Percentiles rank a stretch among this genome's conserved stretches.
Evolutionary conservation across 1,284 basidiomycete genomes (phyloP).

Genomic region (Moesziomyces parantarcticus): DNA sequence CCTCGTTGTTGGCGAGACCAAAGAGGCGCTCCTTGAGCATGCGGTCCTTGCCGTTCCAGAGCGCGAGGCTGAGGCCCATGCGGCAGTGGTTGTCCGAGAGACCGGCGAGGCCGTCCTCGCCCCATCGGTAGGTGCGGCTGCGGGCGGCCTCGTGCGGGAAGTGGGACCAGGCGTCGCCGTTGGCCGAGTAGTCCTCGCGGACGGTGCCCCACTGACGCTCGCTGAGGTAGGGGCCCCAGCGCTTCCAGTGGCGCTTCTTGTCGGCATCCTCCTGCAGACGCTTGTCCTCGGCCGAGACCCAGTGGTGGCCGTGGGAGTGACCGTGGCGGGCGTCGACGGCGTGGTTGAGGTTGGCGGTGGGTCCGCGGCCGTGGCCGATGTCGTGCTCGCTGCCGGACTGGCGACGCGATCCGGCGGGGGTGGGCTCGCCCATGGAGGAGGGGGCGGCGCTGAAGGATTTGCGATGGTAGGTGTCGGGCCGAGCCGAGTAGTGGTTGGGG

Average conservation of each 20-base stretch:
- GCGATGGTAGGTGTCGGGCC: slow-evolving; percentile 58
- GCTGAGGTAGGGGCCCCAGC: slow-evolving; percentile 96
- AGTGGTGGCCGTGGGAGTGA: slow-evolving; percentile 36
- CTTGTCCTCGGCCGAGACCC: slow-evolving; percentile 65
- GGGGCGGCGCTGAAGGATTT: slow-evolving; percentile 47
- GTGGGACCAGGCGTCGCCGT: slow-evolving; percentile 97
- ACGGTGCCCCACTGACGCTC: slow-evolving; percentile 99
- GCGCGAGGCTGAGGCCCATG: slow-evolving; percentile 85
- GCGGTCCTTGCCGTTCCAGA: slow-evolving; percentile 95
- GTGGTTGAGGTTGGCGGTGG: slow-evolving; percentile 40
- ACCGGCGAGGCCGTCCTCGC: slow-evolving; percentile 95
- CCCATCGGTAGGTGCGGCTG: slow-evolving; percentile 96
- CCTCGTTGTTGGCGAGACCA: slow-evolving; percentile 90
- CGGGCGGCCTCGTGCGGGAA: slow-evolving; percentile 96
- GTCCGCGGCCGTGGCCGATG: slow-evolving; percentile 46
- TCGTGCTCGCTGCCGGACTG: slow-evolving; percentile 42
- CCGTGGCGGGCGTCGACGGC: slow-evolving; percentile 47
- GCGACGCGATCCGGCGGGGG: slow-evolving; percentile 35
- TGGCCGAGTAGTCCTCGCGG: slow-evolving; percentile 93
- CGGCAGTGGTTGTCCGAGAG: slow-evolving; percentile 96
- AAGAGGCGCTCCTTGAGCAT: slow-evolving; percentile 97
- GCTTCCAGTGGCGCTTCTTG: slow-evolving; percentile 88
- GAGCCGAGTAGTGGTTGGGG: slow-evolving; percentile 59
- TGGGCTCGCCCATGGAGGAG: slow-evolving; percentile 25
- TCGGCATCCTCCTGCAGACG: slow-evolving; percentile 74